Conservation (phyloP, 768 basidiomycete genomes). For the Phlebiopsis flavidoalba region DNA sequence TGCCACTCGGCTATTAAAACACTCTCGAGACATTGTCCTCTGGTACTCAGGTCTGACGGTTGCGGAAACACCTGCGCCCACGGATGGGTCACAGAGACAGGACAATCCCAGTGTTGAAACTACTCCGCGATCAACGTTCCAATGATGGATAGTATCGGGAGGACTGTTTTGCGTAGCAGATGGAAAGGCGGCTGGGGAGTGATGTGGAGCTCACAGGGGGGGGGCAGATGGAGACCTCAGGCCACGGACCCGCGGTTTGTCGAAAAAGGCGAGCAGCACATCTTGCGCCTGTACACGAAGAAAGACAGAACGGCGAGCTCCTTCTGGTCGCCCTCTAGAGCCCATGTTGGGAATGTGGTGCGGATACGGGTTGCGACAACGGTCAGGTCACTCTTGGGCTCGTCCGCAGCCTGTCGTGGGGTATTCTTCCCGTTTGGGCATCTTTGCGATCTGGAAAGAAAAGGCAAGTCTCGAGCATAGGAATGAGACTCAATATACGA, state of each 20-base stretch:
- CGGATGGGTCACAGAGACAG: slow-evolving; percentile 38
- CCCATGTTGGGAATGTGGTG: slow-evolving; percentile 22
- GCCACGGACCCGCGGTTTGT: slow-evolving; percentile 40
- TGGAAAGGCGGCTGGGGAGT: not conserved
- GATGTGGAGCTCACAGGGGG: not conserved
- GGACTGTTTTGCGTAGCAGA: slow-evolving; percentile 27
- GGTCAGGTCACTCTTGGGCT: slow-evolving; percentile 36
- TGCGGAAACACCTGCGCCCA: slow-evolving; percentile 35
- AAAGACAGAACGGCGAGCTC: slow-evolving; percentile 40
- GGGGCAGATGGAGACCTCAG: not conserved
- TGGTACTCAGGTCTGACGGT: slow-evolving; percentile 27
- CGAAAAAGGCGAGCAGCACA: slow-evolving; percentile 34
- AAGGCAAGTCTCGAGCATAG: not conserved
- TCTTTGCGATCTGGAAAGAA: slow-evolving; percentile 6
- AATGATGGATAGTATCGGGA: slow-evolving; percentile 40
- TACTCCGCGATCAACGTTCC: slow-evolving; percentile 33
- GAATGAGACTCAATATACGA: not conserved
- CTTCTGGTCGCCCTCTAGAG: slow-evolving; percentile 30
- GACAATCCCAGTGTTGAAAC: slow-evolving; percentile 25
- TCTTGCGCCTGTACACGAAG: slow-evolving; percentile 32
- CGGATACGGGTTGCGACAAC: slow-evolving; percentile 31
- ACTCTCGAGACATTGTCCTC: slow-evolving; percentile 25
- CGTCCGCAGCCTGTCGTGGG: slow-evolving; percentile 39
- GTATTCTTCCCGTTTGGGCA: slow-evolving; percentile 40
- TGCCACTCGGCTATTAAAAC: slow-evolving; percentile 35